Evolutionary conservation across 1,284 basidiomycete species (phyloP).

Genomic region (Trichosporon sp.): DNA sequence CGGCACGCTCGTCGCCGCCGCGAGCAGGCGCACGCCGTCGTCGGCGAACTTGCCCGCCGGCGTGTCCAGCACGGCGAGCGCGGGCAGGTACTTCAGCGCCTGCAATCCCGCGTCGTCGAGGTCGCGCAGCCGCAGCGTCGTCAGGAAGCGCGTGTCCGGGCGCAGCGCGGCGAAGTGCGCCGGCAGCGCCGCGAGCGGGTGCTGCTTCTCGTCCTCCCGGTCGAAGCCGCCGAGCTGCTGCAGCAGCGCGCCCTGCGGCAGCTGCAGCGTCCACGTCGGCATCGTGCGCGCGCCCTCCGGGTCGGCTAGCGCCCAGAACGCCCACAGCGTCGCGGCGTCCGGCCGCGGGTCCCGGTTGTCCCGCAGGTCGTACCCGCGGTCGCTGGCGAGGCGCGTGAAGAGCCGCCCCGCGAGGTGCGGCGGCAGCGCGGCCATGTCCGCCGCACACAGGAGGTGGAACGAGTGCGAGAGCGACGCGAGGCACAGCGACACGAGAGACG

Average conservation of each 20-base stretch:
- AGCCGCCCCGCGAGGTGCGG: constrained; percentile 22
- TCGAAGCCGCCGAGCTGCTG: constrained; percentile 23
- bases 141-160: constrained; percentile 24
- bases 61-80: constrained; percentile 38
- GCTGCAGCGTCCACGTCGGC: constrained; percentile 22
- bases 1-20: constrained; percentile 6
- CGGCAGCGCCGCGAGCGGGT: constrained; percentile 34
- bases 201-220: constrained; percentile 17
- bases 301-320: constrained; percentile 25
- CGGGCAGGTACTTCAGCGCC: constrained; percentile 30
- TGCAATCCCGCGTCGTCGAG: constrained; percentile 21
- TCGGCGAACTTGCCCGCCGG: constrained; percentile 32
- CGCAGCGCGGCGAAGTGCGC: constrained; percentile 19
- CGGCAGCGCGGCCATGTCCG: constrained; percentile 22
- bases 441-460: constrained; percentile 27
- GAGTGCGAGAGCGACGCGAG: constrained; percentile 30
- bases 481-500: constrained; percentile 29
- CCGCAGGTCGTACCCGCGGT: constrained; percentile 1
- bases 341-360: constrained; percentile 17
- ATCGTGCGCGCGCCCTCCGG: constrained; percentile 15
- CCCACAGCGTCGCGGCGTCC: constrained; percentile 42
- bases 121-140: constrained; percentile 33
- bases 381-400: constrained; percentile 22
- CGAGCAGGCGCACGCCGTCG: constrained; percentile 31
- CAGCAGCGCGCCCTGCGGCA: constrained; percentile 22